Base-by-base conservation (phyloP, 805 yeast genomes). In the Candida caryicola region DNA sequence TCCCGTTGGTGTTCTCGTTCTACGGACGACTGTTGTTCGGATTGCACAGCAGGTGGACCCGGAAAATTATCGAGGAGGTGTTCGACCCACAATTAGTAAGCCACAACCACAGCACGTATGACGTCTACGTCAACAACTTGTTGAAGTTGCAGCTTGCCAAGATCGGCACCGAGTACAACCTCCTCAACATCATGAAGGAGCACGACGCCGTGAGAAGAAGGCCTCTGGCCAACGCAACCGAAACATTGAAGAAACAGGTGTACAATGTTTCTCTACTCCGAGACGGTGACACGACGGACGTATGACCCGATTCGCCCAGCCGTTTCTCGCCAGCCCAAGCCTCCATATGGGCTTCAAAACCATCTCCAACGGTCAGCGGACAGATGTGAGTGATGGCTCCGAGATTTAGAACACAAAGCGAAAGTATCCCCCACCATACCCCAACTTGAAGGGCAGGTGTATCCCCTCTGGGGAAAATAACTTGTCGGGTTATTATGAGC, bases 1-100 rank as follows among this genome's bases (percentile, higher is more conserved):
- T 36, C 28, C 62, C 62, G 10, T 45, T 56, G 17, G 45, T 52
- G 4, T 56, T 54, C 25, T 57, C 62, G 13, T 50, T 37, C 31
- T 52, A 49, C 38, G 62, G 60, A 2, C 45, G 57, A 23, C 49
- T 34, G 9, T 25, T 51, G 13, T 43, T 54, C 25, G 37, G 35
- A 18, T 25, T 46, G 15, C 53, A 57, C 42, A 53, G 52, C 41
- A 40, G 37, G 15, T 27, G 39, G 34, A 30, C 40, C 28, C 37
- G 39, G 31, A 30, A 34, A 23, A 26, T 28, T 8, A 31, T 46
- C 7, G 33, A 38, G 12, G 45, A 43, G 25, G 31, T 38, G 4
- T 38, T 27, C 15, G 50, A 46, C 31, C 33, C 35, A 5, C 18
- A 26, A 9, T 15, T 43, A 4, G 5, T n/a, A n/a, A 15, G 14